phyloP scores from a whole-genome alignment of 23 red algal species.

The Chondrus crispus region DNA sequence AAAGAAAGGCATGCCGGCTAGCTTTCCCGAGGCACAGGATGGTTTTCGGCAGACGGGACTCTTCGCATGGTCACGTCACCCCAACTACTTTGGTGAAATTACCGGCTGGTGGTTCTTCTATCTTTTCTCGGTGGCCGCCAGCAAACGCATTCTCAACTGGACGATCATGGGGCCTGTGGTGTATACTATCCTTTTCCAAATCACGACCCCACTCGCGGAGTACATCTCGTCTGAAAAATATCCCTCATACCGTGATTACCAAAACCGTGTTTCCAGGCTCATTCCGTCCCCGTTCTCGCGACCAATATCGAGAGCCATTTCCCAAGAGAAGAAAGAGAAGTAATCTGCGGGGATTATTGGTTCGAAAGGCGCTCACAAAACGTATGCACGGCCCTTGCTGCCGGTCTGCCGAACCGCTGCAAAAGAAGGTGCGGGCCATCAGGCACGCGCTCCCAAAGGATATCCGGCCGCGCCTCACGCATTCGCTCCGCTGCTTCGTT shows the following conservation, averaged over 20 bases:
- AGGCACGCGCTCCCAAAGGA: neutral
- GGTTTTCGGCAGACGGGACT: constrained; percentile 53
- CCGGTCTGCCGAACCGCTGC: neutral
- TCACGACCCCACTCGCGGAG: constrained; percentile 43
- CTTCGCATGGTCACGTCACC: constrained; percentile 44
- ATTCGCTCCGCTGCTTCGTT: neutral
- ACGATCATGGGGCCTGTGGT: constrained; percentile 2
- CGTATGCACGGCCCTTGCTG: neutral
- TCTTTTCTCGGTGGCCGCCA: constrained; percentile 41
- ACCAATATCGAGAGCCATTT: too few relatives aligned
- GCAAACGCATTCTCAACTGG: constrained; percentile 19
- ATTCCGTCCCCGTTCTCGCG: constrained; percentile 25
- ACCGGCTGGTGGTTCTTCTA: constrained; percentile 48
- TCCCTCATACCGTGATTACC: constrained; percentile 34
- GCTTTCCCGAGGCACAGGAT: neutral
- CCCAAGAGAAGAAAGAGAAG: too few relatives aligned
- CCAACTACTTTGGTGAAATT: constrained; percentile 62
- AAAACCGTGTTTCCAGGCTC: constrained; percentile 21
- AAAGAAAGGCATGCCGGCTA: neutral
- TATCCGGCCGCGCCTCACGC: constrained; percentile 29
- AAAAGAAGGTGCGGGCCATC: constrained; percentile 23
- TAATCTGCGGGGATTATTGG: too few relatives aligned
- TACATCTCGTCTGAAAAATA: constrained; percentile 40
- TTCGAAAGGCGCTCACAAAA: neutral
- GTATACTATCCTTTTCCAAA: constrained; percentile 41